phyloP scores from a whole-genome alignment of 768 basidiomycete genomes.

The Xerocomellus intermedius region DNA sequence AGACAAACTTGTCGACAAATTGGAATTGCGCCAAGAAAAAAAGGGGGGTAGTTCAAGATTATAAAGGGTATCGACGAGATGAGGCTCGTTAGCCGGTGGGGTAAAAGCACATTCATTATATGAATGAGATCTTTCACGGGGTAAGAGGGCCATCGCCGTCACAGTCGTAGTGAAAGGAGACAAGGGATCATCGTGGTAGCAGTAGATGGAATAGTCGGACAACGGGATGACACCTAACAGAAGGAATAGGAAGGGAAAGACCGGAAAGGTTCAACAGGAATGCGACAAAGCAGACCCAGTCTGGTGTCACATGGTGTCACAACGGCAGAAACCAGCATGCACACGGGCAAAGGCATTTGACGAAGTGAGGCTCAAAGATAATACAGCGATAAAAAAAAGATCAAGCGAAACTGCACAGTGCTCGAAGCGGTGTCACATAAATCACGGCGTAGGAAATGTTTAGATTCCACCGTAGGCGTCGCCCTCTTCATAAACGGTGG shows the following conservation, averaged over 20 bases:
- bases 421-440: conserved; percentile 7
- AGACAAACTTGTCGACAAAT: not conserved
- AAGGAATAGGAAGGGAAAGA: not conserved
- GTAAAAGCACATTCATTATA: conserved; percentile 25
- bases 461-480: conserved; percentile 73
- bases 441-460: conserved; percentile 9
- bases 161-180: not conserved
- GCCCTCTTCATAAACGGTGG: conserved; percentile 55
- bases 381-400: conserved; percentile 26
- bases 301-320: conserved; percentile 21
- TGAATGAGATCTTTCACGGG: conserved; percentile 19
- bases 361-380: conserved; percentile 12
- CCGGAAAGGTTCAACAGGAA: not conserved
- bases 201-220: conserved; percentile 9
- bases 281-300: conserved; percentile 28
- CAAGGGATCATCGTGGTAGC: not conserved
- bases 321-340: conserved; percentile 26
- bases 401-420: conserved; percentile 20
- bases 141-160: conserved; percentile 2
- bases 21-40: not conserved
- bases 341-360: conserved; percentile 2
- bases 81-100: conserved; percentile 36
- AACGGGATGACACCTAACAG: conserved; percentile 5
- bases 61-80: conserved; percentile 33
- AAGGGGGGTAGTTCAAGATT: not conserved